Conservation (phyloP, 108 stramenopile species). For the Pseudonitzschia multiseries region DNA sequence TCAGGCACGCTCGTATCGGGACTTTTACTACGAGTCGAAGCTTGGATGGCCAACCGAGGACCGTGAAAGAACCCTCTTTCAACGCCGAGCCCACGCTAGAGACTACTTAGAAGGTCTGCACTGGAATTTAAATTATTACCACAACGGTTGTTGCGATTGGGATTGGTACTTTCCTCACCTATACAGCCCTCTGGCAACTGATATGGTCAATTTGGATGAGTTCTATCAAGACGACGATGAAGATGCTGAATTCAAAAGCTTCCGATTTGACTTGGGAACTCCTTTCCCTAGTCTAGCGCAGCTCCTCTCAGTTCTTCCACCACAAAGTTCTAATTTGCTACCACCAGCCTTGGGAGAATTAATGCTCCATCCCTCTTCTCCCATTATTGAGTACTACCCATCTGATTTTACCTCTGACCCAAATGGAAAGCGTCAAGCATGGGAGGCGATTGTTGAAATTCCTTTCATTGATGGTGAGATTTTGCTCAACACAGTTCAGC, state of each 20-base stretch:
- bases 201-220: conserved; percentile 86
- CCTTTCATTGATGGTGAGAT: conserved; percentile 94
- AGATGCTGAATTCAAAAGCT: conserved; percentile 68
- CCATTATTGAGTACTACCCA: conserved; percentile 89
- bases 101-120: conserved; percentile 92
- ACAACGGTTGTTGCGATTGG: conserved; percentile 94
- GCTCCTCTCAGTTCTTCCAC: conserved; percentile 94
- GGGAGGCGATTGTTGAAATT: conserved; percentile 97
- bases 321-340: conserved; percentile 87
- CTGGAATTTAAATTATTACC: conserved; percentile 96
- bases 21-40: conserved; percentile 94
- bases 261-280: conserved; percentile 63
- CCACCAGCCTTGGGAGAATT: conserved; percentile 87
- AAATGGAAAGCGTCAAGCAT: conserved; percentile 90
- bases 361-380: conserved; percentile 88
- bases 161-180: conserved; percentile 97
- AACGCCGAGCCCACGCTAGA: conserved; percentile 73
- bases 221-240: conserved; percentile 67
- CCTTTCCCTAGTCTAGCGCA: conserved; percentile 94
- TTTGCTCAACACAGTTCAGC: conserved; percentile 74
- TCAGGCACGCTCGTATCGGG: conserved; percentile 81
- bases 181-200: conserved; percentile 93
- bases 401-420: conserved; percentile 75
- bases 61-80: conserved; percentile 54
- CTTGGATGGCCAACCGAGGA: conserved; percentile 75